A percentile compares a stretch with the other conserved stretches of the same genome.
phyloP scores from a whole-genome alignment of 2,329 filamentous ascomycete genomes.

The Cladophialophora yegresii region DNA sequence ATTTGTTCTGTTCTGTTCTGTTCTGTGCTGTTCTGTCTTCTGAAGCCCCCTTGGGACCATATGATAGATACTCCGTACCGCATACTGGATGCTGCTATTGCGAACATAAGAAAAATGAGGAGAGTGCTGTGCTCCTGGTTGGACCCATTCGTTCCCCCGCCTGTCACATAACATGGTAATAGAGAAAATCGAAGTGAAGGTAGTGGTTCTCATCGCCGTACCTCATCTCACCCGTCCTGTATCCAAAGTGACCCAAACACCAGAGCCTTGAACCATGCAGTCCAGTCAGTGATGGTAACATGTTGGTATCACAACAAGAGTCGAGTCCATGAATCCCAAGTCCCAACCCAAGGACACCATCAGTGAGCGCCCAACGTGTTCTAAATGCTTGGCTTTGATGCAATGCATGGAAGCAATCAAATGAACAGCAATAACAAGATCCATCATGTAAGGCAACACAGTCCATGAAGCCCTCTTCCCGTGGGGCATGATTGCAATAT shows the following conservation, averaged over 20 bases:
- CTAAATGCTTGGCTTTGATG: not conserved
- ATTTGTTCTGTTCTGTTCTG: not conserved
- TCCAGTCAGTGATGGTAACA: conserved; percentile 1
- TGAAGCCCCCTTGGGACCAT: not conserved
- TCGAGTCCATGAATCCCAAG: conserved; percentile 1
- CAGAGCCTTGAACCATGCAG: conserved; percentile 1
- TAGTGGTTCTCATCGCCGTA: conserved; percentile 1
- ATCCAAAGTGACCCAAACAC: not conserved
- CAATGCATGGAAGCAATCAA: not conserved
- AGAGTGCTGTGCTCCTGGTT: conserved; percentile 1
- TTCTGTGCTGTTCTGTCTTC: conserved; percentile 1
- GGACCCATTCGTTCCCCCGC: not conserved
- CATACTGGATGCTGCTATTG: not conserved
- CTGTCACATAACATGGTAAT: not conserved
- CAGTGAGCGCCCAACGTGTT: not conserved
- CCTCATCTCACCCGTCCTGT: not conserved
- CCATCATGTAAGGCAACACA: not conserved
- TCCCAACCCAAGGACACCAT: not conserved
- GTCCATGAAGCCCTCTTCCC: not conserved
- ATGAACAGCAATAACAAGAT: not conserved
- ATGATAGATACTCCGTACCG: conserved; percentile 1
- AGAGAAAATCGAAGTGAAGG: conserved; percentile 1
- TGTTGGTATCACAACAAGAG: conserved; percentile 6
- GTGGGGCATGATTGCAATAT: conserved; percentile 1
- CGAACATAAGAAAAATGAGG: conserved; percentile 2